Evolutionary conservation across 2,329 filamentous ascomycete species (phyloP), one percentile per base, ranked within the genome.

Genomic region (Colletotrichum sp.): DNA sequence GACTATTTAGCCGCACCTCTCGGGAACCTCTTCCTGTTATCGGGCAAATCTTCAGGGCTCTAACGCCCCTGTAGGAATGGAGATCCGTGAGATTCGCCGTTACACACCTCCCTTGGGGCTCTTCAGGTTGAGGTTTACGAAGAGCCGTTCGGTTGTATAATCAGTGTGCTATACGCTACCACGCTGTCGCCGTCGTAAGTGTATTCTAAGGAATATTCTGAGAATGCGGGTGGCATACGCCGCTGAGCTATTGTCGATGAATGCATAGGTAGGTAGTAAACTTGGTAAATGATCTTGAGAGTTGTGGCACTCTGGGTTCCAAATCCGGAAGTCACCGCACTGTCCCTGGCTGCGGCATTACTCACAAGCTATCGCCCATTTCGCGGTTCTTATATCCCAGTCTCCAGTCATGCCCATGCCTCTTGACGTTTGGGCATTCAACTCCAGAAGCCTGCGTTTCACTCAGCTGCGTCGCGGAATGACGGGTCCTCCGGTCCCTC

Each of bases 21-120:
- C 1, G 5, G 18, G 9, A 12, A n/a, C 18, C 6, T 6, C 18
- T 49, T 4, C 1, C 5, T 2, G 9, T 49, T 7, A 12, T 0
- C 10, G 39, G 39, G 39, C 18, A 49, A 36, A 36, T 34, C 32
- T 6, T 34, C 32, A 13, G 5, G 32, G 12, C 30, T 13, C 30
- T 13, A 32, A 10, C 30, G 10, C 30, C 10, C 30, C 10, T 32
- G 30, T n/a, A 8, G 18, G 2, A 21, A 49, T 44, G 18, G 44
- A 13, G 44, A 49, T 49, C 3, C 44, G n/a, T 49, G 44, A 49
- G n/a, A 21, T 49, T 13, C 10, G n/a, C n/a, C n/a, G n/a, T 2
- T 49, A 6, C 44, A 49, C 1, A 21, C 18, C n/a, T 21, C 6
- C 6, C 5, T 12, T 49, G 44, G 44, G n/a, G 6, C 10, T 3